Evolutionary conservation across 176 grass and related monocot genomes (phyloP), one percentile per base, ranked within the genome.

Genomic region (Bothriochloa decipiens): DNA sequence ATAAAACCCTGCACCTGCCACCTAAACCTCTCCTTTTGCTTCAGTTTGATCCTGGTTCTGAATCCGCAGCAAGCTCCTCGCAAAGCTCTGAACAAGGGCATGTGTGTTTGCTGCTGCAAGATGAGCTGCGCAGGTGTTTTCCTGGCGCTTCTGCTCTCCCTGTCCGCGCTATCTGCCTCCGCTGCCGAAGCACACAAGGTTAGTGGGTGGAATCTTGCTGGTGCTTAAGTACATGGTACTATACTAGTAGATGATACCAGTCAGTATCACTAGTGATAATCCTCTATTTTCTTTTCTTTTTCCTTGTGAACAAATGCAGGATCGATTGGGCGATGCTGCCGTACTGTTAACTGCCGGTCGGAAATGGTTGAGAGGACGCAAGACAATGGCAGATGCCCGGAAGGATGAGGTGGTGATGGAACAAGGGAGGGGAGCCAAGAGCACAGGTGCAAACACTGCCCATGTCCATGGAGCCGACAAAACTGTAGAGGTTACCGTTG

Each of bases 401-500:
- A 72, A 69, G 68, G 82, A 52, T n/a, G 79, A 60, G 43, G 78
- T 7, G 39, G 39, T 39, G 50, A 20, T 18, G 71, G 87, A 62
- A 66, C 47, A 62, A 80, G 75, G 61, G 10, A 70, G 64, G 84
- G 58, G 68, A 70, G 64, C 71, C 41, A 53, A 80, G 68, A 90
- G 68, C 76, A 75, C 80, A 92, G 88, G 87, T 84, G 83, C 93
- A 95, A 77, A 84, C 71, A 81, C 71, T 81, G 81, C 36, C 80
- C 75, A 28, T 72, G 72, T 25, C 63, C 55, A 72, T 78, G 83
- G 42, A 86, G 83, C 47, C 8, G 80, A 68, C 33, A 86, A 70
- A 87, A 84, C 77, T 28, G 74, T 92, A 86, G 83, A 84, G 72
- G 80, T 79, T 75, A 41, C 89, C 13, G 84, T 75, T 53, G 84